A percentile compares a stretch with the other conserved stretches of the same genome.
phyloP scores from a whole-genome alignment of 768 basidiomycete species.

The Lactarius akahatsu region DNA sequence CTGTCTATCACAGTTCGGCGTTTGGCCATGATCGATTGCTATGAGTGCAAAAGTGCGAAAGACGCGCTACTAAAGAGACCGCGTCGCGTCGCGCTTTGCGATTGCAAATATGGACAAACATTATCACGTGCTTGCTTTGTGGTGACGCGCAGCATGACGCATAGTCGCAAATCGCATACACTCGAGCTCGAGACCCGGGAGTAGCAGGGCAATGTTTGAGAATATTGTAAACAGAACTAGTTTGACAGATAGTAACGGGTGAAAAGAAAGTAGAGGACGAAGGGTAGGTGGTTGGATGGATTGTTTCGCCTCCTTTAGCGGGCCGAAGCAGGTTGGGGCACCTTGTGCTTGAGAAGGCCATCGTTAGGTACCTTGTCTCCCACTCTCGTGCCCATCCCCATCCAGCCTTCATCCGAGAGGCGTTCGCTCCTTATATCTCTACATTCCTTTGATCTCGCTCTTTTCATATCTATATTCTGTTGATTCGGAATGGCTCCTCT shows the following conservation, averaged over 20 bases:
- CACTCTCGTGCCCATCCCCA: not conserved
- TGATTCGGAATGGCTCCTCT: constrained; percentile 38
- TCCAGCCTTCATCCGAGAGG: constrained; percentile 2
- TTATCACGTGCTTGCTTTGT: not conserved
- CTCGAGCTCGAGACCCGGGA: not conserved
- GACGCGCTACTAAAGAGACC: not conserved
- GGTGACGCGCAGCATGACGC: not conserved
- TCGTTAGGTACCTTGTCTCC: constrained; percentile 15
- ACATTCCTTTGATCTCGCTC: constrained; percentile 12
- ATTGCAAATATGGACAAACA: not conserved
- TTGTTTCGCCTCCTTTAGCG: not conserved
- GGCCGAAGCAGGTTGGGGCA: not conserved
- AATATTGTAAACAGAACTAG: not conserved
- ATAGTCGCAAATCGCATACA: too few relatives aligned
- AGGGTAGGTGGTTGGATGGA: not conserved
- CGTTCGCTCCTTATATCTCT: constrained; percentile 22
- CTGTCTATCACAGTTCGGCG: constrained; percentile 26
- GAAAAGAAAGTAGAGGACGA: not conserved
- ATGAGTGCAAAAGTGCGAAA: not conserved
- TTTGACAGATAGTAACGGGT: not conserved
- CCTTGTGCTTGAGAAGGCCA: not conserved
- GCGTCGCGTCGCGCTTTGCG: constrained; percentile 8
- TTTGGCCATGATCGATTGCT: constrained; percentile 22
- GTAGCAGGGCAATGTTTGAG: not conserved
- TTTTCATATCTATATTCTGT: not conserved